Base-by-base conservation (phyloP, 306 rosid species). In the Gillenia trifoliata region DNA sequence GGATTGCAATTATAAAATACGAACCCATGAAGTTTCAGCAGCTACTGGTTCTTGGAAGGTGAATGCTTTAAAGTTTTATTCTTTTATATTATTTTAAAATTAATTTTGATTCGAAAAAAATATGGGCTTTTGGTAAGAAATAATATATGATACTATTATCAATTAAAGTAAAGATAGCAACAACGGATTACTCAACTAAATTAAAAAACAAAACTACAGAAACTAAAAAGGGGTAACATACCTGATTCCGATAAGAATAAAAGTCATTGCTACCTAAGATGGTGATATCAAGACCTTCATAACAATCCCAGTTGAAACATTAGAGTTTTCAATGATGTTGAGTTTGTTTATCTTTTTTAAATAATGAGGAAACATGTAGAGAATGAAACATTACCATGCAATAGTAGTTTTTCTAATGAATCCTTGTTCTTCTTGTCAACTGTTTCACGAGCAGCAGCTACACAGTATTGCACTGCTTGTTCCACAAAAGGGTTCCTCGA, bases 241-340 rank as follows among this genome's bases (percentile, higher is more conserved):
- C 97, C 88, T 88, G 94, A 79, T 85, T 94, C 80, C 96, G 83
- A 73, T 90, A 94, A 3, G 97, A 94, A 83, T 94, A 94, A 63
- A 94, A 94, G 77, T 90, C 96, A 61, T 94, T 94, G 89, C 87
- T 76, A 65, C 99, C 99, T 85, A 94, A 81, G 81, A 94, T 88
- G 41, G 97, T 94, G 83, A 94, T 88, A 76, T 92, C 90, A 68
- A 94, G 92, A 85, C 97, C 99, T 94, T 83, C 85, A 70, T 11
- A 61, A 78, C 65, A 41, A 88, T 79, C 70, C 78, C 71, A 72
- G 75, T 78, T 56, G 72, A 75, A 80, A 59, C 68, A 83, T 73
- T 36, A 77, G 68, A 73, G 13, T 43, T 69, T 8, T 60, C 52
- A 60, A 75, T 74, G 73, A 6, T 47, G 19, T 22, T 41, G 11